Evolutionary conservation across 805 yeast species (phyloP), one percentile per base, ranked within the genome.

Genomic region (Zygotorulaspora florentina): DNA sequence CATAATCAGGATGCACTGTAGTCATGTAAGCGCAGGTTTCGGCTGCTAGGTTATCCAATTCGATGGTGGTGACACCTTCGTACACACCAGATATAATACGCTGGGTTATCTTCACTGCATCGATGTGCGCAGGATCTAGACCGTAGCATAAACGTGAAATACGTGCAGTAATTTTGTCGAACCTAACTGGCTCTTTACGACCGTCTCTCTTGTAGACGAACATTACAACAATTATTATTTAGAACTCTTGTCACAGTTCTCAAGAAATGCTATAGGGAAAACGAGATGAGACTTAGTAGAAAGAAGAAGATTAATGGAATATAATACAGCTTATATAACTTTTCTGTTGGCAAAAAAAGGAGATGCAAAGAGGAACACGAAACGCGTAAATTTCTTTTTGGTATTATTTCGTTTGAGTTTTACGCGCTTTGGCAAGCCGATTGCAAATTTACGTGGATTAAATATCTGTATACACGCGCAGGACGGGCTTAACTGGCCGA

Each of bases 21-120:
- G 97, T 89, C 96, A 93, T 87, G 64, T 85, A 86, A 35, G 98
- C 98, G 47, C 96, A 95, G 30, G 96, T 89, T 70, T 93, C 99
- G 36, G 98, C 97, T 40, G 98, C 90, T 42, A 84, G 67, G 59
- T 82, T 81, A 57, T 82, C 89, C 49, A 85, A 72, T 67, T 93
- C 97, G 50, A 85, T 78, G 45, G 98, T 93, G 61, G 91, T 89
- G 43, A 93, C 99, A 61, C 98, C 98, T 62, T 88, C 95, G 68
- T 91, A 93, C 46, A 93, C 96, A 66, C 99, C 99, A 11, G 93
- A 79, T 52, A 89, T 90, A 58, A 91, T 95, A 64, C 95, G 79
- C 68, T 93, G 98, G 17, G 99, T 91, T 68, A 93, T 89, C 54
- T 93, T 87, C 45, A 87, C 96, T 30, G 98, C 90, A 64, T 93